Conservation (phyloP, 2,329 filamentous ascomycete species). For the Talaromyces sp. region DNA sequence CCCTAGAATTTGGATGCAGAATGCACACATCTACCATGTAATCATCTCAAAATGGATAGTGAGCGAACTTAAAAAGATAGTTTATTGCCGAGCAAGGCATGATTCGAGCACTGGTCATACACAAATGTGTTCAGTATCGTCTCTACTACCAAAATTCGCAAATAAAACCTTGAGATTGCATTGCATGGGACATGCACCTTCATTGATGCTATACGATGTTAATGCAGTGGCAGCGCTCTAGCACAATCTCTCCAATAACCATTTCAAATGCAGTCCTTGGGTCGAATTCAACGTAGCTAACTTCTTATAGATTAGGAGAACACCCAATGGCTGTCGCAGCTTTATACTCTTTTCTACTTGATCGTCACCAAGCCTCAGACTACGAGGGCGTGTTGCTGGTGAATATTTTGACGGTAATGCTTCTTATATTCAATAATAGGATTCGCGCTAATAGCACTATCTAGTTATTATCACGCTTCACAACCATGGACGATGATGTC, state of each 20-base stretch:
- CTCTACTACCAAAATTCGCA: slow-evolving; percentile 15
- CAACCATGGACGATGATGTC: slow-evolving; percentile 57
- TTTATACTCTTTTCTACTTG: slow-evolving; percentile 50
- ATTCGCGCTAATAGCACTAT: slow-evolving; percentile 26
- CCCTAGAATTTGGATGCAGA: slow-evolving; percentile 38
- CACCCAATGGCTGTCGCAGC: slow-evolving; percentile 49
- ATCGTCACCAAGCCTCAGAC: slow-evolving; percentile 50
- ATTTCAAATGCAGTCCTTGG: slow-evolving; percentile 29
- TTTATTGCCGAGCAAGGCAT: slow-evolving; percentile 17
- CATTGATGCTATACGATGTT: not conserved
- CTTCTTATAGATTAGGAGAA: slow-evolving; percentile 46
- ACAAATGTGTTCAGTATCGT: slow-evolving; percentile 10
- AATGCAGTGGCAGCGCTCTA: not conserved
- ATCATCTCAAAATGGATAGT: slow-evolving; percentile 32
- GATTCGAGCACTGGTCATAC: slow-evolving; percentile 16
- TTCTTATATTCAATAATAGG: not conserved
- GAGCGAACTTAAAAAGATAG: slow-evolving; percentile 25
- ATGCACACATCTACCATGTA: slow-evolving; percentile 38
- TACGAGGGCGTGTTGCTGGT: slow-evolving; percentile 46
- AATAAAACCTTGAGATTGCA: slow-evolving; percentile 17
- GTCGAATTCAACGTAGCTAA: slow-evolving; percentile 26
- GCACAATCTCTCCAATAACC: slow-evolving; percentile 6
- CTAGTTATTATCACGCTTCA: slow-evolving; percentile 55
- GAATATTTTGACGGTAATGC: slow-evolving; percentile 47
- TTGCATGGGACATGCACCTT: slow-evolving; percentile 11